Percentiles rank a stretch among this genome's conserved stretches.
phyloP scores from a whole-genome alignment of 163 green algal genomes.

The Picocystis sp. region DNA sequence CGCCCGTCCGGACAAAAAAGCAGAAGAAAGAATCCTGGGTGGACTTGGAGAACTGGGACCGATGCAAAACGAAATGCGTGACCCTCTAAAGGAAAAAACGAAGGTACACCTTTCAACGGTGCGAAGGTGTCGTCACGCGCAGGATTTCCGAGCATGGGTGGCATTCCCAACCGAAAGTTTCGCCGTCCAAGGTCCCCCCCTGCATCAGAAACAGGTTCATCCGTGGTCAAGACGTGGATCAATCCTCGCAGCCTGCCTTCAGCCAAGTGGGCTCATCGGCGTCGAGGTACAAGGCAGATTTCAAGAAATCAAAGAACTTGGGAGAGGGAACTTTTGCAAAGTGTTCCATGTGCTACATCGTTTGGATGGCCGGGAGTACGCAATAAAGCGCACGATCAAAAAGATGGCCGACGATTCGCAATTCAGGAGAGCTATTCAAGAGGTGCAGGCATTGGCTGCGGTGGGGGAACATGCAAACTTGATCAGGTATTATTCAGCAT shows the following conservation, averaged over 20 bases:
- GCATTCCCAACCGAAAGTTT: too few relatives aligned
- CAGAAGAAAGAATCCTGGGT: too few relatives aligned
- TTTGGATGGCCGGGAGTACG: slow-evolving; percentile 55
- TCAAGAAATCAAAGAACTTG: slow-evolving; percentile 47
- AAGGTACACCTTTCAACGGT: too few relatives aligned
- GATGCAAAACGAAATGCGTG: too few relatives aligned
- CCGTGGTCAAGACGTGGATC: slow-evolving; percentile 9
- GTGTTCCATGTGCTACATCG: slow-evolving; percentile 48
- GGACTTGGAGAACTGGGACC: too few relatives aligned
- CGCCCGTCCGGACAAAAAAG: too few relatives aligned
- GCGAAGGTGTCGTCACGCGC: too few relatives aligned
- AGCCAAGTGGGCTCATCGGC: slow-evolving; percentile 15
- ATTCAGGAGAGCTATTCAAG: slow-evolving; percentile 26
- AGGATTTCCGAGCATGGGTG: too few relatives aligned
- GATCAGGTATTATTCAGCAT: slow-evolving; percentile 51
- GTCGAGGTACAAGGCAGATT: slow-evolving; percentile 34
- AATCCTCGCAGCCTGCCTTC: slow-evolving; percentile 8
- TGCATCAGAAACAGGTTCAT: slow-evolving; percentile 31
- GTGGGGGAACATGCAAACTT: slow-evolving; percentile 52
- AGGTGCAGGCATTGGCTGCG: slow-evolving; percentile 52
- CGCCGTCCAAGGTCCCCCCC: slow-evolving; percentile 20
- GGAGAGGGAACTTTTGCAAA: slow-evolving; percentile 57
- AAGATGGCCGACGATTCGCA: slow-evolving; percentile 22
- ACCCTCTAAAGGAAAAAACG: too few relatives aligned
- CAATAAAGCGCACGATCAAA: slow-evolving; percentile 48